Evolutionary conservation across 306 rosid species (phyloP), one percentile per base, ranked within the genome.

Genomic region (Castanospermum australe): DNA sequence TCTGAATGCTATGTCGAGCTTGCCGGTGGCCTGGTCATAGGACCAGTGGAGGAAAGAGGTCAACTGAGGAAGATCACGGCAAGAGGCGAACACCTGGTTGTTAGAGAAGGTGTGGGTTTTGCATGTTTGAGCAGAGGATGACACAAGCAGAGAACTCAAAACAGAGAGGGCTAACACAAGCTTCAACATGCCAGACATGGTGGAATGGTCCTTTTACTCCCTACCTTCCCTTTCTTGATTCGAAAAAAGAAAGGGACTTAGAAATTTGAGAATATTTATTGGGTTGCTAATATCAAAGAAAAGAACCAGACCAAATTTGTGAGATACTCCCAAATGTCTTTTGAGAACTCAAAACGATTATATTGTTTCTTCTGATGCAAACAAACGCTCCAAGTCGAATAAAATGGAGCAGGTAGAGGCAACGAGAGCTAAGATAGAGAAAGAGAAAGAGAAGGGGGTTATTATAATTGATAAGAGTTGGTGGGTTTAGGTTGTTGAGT

Each of bases 31-130:
- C 52, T 51, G 35, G 1, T 84, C 75, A 35, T 81, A 87, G 12
- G 54, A 86, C 98, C 95, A 93, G 66, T 93, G 88, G 25, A 93
- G 86, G 79, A 83, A 91, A 11, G 98, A 75, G 73, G 50, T 86
- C 76, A 87, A 83, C 36, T 45, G 18, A 2, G 98, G 88, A 47
- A 93, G 89, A 74, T 83, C 90, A 17, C 56, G 73, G 67, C 97
- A 93, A 25, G 70, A 36, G 1, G 38, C 0, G 63, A 81, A 91
- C 28, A 6, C 22, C 55, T 51, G 15, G 89, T 82, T 90, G 76
- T 7, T 12, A 1, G 86, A 15, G 85, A 90, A 89, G 15, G 44
- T 41, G 59, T 89, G 84, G 70, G 1, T 82, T 12, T 8, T 21
- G 20, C 97, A 92, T 1, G 86, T 89, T 81, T 93, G 98, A 57